phyloP scores from a whole-genome alignment of 805 yeast species.

The Saccharomyces eubayanus region DNA sequence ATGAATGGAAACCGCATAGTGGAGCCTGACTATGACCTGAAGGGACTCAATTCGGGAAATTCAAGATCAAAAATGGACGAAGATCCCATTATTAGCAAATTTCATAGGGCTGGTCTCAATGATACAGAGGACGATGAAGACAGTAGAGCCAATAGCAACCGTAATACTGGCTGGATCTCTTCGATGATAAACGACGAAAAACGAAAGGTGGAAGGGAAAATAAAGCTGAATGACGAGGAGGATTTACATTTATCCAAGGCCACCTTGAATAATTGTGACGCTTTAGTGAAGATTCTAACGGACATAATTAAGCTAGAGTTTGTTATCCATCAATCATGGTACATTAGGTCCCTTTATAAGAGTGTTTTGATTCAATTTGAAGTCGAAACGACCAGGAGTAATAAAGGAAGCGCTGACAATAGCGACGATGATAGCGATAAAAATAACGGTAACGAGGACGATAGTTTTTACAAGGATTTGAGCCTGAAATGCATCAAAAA shows the following conservation, averaged over 20 bases:
- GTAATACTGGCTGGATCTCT: neutral
- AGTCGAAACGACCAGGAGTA: constrained; percentile 1
- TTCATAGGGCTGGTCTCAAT: constrained; percentile 1
- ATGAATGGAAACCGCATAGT: neutral
- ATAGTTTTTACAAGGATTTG: constrained; percentile 44
- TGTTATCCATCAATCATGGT: constrained; percentile 28
- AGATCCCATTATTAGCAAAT: neutral
- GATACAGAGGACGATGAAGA: constrained; percentile 6
- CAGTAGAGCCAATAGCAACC: neutral
- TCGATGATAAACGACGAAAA: constrained; percentile 2
- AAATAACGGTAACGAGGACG: constrained; percentile 4
- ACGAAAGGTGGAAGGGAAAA: neutral
- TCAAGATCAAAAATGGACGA: neutral
- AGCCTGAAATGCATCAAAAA: constrained; percentile 46
- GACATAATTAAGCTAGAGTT: constrained; percentile 23
- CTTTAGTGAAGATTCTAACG: constrained; percentile 21
- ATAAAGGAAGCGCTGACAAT: neutral
- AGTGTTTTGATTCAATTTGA: constrained; percentile 24
- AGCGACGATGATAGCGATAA: constrained; percentile 2
- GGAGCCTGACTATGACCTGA: neutral
- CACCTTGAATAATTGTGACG: constrained; percentile 21
- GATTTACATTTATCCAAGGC: constrained; percentile 1
- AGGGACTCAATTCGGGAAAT: neutral
- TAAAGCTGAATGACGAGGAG: neutral
- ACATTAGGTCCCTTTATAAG: constrained; percentile 24